Percentiles rank a stretch among this genome's conserved stretches.
Conservation (phyloP, 1,284 basidiomycete species). For the Apiotrichum gamsii region DNA sequence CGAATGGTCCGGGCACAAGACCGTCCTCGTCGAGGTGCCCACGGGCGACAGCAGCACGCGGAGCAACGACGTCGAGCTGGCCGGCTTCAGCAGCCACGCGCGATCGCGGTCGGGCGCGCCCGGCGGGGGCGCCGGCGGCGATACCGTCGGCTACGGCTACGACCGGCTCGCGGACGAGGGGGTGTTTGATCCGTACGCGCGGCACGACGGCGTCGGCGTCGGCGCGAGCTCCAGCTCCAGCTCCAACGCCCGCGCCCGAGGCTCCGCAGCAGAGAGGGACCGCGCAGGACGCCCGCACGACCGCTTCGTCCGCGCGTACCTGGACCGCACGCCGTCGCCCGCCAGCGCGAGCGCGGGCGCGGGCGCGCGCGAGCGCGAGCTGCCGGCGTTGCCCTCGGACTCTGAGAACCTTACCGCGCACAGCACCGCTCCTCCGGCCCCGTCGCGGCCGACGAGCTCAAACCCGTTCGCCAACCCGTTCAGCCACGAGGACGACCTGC, state of each 20-base stretch:
- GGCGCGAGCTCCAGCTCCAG: too few relatives aligned
- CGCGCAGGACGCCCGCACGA: constrained; percentile 5
- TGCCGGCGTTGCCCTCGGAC: neutral
- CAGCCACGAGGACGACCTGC: constrained; percentile 3
- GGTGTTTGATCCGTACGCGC: too few relatives aligned
- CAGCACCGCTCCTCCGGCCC: neutral
- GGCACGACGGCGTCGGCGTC: too few relatives aligned
- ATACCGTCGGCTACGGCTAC: constrained; percentile 14
- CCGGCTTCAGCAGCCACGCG: constrained; percentile 11
- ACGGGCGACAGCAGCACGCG: constrained; percentile 4
- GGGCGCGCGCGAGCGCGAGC: neutral
- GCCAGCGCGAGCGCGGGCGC: neutral
- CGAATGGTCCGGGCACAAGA: constrained; percentile 41
- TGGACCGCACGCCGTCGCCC: neutral
- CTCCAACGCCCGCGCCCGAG: too few relatives aligned
- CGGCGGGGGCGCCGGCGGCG: too few relatives aligned
- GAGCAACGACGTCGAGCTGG: constrained; percentile 28
- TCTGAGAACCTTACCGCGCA: neutral
- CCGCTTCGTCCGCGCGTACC: neutral
- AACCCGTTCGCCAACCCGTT: constrained; percentile 11
- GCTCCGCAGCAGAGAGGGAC: too few relatives aligned
- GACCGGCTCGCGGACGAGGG: constrained; percentile 25
- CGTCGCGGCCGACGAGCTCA: neutral
- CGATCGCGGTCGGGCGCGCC: too few relatives aligned
- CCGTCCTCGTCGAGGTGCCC: constrained; percentile 37